phyloP scores from a whole-genome alignment of 257 asterid genomes.

The Cruciata laevipes region DNA sequence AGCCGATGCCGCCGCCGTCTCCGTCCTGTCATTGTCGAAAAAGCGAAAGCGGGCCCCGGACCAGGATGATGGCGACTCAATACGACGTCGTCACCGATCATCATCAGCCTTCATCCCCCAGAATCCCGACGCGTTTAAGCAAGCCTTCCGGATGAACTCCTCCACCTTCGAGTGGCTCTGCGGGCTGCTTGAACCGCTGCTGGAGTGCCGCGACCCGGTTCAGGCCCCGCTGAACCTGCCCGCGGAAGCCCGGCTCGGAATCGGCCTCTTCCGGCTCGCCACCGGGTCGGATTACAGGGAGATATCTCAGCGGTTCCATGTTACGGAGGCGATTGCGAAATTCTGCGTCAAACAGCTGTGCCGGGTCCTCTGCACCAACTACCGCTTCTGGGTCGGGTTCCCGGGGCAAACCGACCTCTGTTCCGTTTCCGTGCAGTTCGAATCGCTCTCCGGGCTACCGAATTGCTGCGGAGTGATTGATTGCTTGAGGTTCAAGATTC shows the following conservation, averaged over 20 bases:
- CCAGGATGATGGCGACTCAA: conserved; percentile 17
- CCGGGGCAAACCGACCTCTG: conserved; percentile 48
- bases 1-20: conserved; percentile 36
- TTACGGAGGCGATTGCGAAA: conserved; percentile 37
- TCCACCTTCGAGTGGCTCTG: conserved; percentile 84
- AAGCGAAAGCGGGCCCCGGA: conserved; percentile 56
- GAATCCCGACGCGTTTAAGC: conserved; percentile 55
- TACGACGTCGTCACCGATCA: conserved; percentile 10
- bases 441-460: conserved; percentile 60
- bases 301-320: conserved; percentile 41
- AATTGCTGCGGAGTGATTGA: conserved; percentile 68
- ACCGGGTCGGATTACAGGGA: conserved; percentile 62
- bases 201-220: conserved; percentile 87
- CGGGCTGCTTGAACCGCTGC: conserved; percentile 73
- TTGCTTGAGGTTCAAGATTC: conserved; percentile 43
- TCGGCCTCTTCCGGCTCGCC: conserved; percentile 71
- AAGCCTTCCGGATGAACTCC: conserved; percentile 46
- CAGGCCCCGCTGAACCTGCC: conserved; percentile 49
- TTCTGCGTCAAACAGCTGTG: conserved; percentile 81
- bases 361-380: conserved; percentile 83
- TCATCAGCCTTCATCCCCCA: conserved; percentile 22
- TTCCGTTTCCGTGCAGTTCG: conserved; percentile 45
- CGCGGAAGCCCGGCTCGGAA: conserved; percentile 62
- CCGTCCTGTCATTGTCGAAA: conserved; percentile 31
- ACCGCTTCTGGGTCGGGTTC: conserved; percentile 83